A percentile compares a stretch with the other conserved stretches of the same genome.
These are phyloP conservation scores for Botrytis fragariae DNA, from an alignment of 2,329 filamentous ascomycete genomes.

Conservation along the genomic window DNA sequence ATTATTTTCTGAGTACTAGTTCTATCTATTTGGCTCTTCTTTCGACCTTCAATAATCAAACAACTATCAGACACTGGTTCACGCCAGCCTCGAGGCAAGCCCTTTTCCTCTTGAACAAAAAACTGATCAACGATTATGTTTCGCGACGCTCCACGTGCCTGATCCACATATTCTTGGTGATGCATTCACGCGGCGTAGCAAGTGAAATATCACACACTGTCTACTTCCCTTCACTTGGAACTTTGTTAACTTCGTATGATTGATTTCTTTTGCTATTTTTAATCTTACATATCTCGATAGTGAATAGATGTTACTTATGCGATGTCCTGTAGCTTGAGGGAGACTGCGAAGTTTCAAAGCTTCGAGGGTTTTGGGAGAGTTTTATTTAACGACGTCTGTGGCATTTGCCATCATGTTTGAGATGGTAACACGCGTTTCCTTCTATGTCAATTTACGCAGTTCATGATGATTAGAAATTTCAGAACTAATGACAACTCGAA, in stretches of 20 bases:
- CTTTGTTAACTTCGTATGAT: background rate
- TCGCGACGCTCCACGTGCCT: background rate
- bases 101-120: background rate
- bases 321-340: background rate
- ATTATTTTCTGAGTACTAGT: background rate
- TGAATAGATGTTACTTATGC: background rate
- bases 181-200: background rate
- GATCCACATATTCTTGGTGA: background rate
- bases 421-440: accelerated
- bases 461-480: accelerated
- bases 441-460: accelerated
- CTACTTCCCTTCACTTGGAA: background rate
- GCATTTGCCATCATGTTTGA: accelerated
- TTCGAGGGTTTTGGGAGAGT: background rate
- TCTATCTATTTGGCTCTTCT: background rate
- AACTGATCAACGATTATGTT: background rate
- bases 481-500: accelerated
- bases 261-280: background rate
- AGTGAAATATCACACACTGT: background rate
- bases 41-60: background rate
- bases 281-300: accelerated
- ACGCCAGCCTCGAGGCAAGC: background rate
- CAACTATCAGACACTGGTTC: background rate
- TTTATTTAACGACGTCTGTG: background rate
- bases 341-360: background rate